phyloP scores from a whole-genome alignment of 164 flowering plant species.

The Houttuynia cordata region DNA sequence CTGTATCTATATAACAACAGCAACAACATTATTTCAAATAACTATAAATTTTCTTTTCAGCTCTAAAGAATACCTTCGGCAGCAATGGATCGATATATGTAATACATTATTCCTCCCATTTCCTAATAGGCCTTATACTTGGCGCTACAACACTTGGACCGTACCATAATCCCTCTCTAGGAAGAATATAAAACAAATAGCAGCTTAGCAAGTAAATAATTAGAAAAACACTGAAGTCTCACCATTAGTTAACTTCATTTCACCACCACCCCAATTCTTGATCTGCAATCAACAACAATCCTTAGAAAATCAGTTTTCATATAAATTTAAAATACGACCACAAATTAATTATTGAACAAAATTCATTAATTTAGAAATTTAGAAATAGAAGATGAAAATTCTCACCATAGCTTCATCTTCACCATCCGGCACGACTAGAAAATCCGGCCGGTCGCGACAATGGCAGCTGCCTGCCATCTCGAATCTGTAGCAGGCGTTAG shows the following conservation, averaged over 20 bases:
- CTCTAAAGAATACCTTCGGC: conserved; percentile 36
- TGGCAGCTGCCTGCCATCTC: not conserved
- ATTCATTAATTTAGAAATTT: not conserved
- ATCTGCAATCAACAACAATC: conserved; percentile 9
- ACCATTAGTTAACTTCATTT: conserved; percentile 10
- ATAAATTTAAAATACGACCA: not conserved
- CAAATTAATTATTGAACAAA: not conserved
- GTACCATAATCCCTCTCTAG: conserved; percentile 12
- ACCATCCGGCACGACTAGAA: not conserved
- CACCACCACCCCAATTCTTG: conserved; percentile 8
- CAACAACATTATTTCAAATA: too few species aligned
- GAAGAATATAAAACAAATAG: not conserved
- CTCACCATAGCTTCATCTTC: not conserved
- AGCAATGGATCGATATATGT: conserved; percentile 63
- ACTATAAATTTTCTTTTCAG: too few species aligned
- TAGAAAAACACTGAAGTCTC: not conserved
- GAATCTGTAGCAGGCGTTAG: conserved; percentile 56
- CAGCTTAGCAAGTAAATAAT: not conserved
- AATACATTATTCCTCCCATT: conserved; percentile 46
- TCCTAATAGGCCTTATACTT: conserved; percentile 45
- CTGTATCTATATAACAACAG: too few species aligned
- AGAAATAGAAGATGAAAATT: not conserved
- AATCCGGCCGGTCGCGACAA: not conserved
- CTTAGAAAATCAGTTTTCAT: not conserved
- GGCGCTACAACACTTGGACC: conserved; percentile 54